Percentiles rank a stretch among this genome's conserved stretches.
These are phyloP conservation scores for Petunia secreta DNA, from an alignment of 257 asterid genomes.

Conservation along the genomic window DNA sequence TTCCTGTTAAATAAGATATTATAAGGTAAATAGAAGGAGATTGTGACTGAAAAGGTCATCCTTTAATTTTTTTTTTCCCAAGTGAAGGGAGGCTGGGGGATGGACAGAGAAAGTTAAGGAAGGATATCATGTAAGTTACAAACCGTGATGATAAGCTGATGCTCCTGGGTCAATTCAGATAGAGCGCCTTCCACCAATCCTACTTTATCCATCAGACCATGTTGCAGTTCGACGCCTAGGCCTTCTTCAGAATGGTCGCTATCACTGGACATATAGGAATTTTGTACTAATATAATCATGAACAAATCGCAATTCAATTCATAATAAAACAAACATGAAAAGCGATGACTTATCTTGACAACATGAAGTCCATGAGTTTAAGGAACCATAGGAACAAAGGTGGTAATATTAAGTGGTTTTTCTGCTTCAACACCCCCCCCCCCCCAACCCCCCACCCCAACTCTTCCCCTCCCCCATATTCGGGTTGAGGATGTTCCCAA, in stretches of 20 bases:
- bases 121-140: constrained; percentile 32
- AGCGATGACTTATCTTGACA: neutral
- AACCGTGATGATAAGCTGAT: constrained; percentile 64
- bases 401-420: neutral
- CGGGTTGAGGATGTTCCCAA: neutral
- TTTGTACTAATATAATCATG: constrained; percentile 7
- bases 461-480: neutral
- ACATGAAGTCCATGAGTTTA: neutral
- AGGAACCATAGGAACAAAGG: neutral
- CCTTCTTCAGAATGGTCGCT: constrained; percentile 68
- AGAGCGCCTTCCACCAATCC: constrained; percentile 70
- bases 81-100: neutral
- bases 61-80: neutral
- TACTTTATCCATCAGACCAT: constrained; percentile 60
- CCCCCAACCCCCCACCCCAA: too few species aligned
- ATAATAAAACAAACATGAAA: neutral
- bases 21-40: neutral
- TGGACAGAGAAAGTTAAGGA: constrained; percentile 8
- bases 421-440: neutral
- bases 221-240: constrained; percentile 41
- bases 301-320: neutral
- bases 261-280: constrained; percentile 33
- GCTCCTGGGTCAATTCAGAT: constrained; percentile 63
- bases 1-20: constrained; percentile 53
- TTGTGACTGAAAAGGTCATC: neutral